A percentile compares a stretch with the other conserved stretches of the same genome.
phyloP scores from a whole-genome alignment of 1,284 basidiomycete genomes.

The Ceratobasidium sp. region DNA sequence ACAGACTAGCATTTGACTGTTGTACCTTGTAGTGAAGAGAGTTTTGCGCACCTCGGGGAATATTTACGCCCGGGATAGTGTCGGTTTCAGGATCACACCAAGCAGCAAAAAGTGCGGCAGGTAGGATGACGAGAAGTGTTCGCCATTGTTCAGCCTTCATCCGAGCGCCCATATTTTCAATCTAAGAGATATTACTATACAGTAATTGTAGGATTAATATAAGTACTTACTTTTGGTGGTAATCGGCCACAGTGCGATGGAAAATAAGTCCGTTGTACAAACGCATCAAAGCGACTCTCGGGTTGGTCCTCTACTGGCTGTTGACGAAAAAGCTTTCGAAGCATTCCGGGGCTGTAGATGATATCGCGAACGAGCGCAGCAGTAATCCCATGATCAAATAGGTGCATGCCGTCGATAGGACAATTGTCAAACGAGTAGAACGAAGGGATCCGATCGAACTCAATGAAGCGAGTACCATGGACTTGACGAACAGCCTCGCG shows the following conservation, averaged over 20 bases:
- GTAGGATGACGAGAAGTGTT: neutral
- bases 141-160: constrained; percentile 24
- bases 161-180: neutral
- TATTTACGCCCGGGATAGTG: neutral
- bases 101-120: neutral
- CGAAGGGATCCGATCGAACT: neutral
- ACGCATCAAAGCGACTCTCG: neutral
- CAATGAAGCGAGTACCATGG: neutral
- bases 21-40: neutral
- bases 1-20: neutral
- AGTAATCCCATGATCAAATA: neutral
- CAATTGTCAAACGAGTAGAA: constrained; percentile 1
- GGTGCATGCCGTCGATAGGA: constrained; percentile 5
- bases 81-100: neutral
- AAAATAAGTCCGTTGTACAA: neutral
- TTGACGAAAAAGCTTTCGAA: neutral
- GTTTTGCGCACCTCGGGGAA: neutral
- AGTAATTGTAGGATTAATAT: neutral
- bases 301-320: neutral
- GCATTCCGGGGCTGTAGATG: neutral
- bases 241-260: neutral
- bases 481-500: neutral
- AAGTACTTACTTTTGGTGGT: neutral
- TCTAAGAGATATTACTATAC: neutral
- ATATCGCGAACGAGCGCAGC: neutral